Evolutionary conservation across 129 eudicot species (phyloP).

Genomic region (Tagetes erecta): DNA sequence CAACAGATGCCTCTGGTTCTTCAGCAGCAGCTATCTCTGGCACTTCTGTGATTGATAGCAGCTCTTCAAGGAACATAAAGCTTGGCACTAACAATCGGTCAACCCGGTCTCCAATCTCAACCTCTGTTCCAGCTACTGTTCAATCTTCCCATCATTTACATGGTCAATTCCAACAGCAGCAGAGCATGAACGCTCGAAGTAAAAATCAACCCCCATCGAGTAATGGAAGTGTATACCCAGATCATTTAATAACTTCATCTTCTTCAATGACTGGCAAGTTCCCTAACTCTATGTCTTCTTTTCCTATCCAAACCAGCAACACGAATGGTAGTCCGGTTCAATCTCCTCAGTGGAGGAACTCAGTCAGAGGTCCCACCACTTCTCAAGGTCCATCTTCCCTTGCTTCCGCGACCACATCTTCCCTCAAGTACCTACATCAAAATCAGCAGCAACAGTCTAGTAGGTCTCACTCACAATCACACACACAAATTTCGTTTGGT

Average conservation of each 20-base stretch:
- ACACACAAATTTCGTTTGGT: conserved; percentile 80
- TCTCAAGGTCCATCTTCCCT: conserved; percentile 62
- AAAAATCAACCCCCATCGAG: conserved; percentile 58
- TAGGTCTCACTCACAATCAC: conserved; percentile 63
- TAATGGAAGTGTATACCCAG: conserved; percentile 54
- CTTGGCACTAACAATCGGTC: conserved; percentile 48
- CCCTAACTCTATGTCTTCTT: conserved; percentile 52
- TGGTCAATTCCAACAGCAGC: conserved; percentile 59
- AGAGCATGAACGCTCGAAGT: conserved; percentile 41
- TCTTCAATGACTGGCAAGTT: conserved; percentile 55
- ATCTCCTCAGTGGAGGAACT: conserved; percentile 85
- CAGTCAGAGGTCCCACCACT: conserved; percentile 48
- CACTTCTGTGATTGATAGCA: conserved; percentile 48
- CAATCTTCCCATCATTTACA: conserved; percentile 44
- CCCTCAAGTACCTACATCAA: conserved; percentile 51
- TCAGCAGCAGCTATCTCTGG: conserved; percentile 24
- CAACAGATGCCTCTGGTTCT: conserved; percentile 44
- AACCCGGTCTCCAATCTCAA: conserved; percentile 42
- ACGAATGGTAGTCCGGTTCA: conserved; percentile 47
- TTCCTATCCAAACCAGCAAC: conserved; percentile 60
- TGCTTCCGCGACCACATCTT: conserved; percentile 44
- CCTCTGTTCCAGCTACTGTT: conserved; percentile 35
- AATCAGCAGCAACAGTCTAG: conserved; percentile 48
- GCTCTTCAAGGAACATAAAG: conserved; percentile 62
- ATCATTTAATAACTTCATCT: conserved; percentile 57